phyloP scores from a whole-genome alignment of 2,329 filamentous ascomycete species.

The Bipolaris zeicola region DNA sequence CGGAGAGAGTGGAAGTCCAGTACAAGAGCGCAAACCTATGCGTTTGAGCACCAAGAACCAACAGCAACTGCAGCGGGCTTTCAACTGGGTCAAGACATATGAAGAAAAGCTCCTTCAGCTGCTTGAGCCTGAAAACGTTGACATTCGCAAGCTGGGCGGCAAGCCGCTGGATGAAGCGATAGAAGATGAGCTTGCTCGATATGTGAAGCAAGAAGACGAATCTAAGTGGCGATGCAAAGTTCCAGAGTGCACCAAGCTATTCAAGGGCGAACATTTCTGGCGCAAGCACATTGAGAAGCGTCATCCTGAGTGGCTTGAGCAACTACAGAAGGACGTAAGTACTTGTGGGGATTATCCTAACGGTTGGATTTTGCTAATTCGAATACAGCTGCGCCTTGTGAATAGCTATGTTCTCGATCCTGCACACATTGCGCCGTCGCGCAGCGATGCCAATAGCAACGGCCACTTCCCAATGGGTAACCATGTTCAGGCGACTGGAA shows the following conservation, averaged over 20 bases:
- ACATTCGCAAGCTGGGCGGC: constrained; percentile 89
- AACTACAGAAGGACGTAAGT: constrained; percentile 80
- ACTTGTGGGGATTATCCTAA: not conserved
- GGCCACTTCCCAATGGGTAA: constrained; percentile 88
- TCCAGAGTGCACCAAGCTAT: constrained; percentile 92
- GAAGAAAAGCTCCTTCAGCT: constrained; percentile 96
- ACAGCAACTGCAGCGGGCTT: constrained; percentile 90
- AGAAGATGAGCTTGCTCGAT: constrained; percentile 83
- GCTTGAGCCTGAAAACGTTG: constrained; percentile 84
- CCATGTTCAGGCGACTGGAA: constrained; percentile 74
- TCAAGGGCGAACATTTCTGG: constrained; percentile 98
- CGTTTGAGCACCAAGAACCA: constrained; percentile 76
- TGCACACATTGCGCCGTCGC: constrained; percentile 88
- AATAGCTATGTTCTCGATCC: constrained; percentile 95
- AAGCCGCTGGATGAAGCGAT: constrained; percentile 84
- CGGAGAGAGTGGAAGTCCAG: constrained; percentile 64
- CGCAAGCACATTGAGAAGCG: constrained; percentile 97
- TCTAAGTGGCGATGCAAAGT: constrained; percentile 97
- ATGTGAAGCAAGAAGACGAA: constrained; percentile 96
- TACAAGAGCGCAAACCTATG: constrained; percentile 72
- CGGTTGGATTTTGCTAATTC: constrained; percentile 6
- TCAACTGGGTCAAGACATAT: constrained; percentile 98
- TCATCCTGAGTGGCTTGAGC: constrained; percentile 84
- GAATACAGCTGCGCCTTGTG: constrained; percentile 76
- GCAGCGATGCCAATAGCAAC: constrained; percentile 93